Conservation (phyloP, 164 flowering plant species). For the Liriodendron chinense region DNA sequence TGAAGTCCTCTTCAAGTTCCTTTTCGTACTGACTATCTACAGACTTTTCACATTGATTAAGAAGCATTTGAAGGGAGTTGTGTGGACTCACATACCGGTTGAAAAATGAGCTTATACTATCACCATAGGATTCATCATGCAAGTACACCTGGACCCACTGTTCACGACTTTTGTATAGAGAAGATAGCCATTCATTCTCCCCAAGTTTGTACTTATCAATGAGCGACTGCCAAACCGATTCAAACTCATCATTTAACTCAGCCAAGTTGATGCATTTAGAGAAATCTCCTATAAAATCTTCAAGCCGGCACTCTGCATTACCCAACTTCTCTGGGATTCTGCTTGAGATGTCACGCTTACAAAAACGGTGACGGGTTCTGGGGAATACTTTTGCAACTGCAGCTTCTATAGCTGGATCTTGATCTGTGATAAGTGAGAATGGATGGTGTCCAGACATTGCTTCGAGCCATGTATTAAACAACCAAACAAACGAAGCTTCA, state of each 20-base stretch:
- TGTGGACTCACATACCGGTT: slow-evolving; percentile 64
- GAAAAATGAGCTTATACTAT: slow-evolving; percentile 42
- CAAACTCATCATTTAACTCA: slow-evolving; percentile 67
- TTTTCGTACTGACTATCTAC: slow-evolving; percentile 40
- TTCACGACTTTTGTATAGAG: slow-evolving; percentile 43
- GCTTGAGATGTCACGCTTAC: slow-evolving; percentile 56
- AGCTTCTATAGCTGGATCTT: slow-evolving; percentile 41
- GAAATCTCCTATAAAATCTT: slow-evolving; percentile 47
- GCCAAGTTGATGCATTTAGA: slow-evolving; percentile 55
- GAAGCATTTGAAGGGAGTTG: slow-evolving; percentile 42
- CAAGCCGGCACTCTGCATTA: slow-evolving; percentile 35
- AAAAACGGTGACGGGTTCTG: slow-evolving; percentile 44
- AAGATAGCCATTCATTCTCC: slow-evolving; percentile 56
- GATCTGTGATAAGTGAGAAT: slow-evolving; percentile 45
- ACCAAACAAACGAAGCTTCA: slow-evolving; percentile 57
- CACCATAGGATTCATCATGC: slow-evolving; percentile 45
- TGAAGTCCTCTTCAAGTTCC: slow-evolving; percentile 55
- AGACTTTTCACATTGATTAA: slow-evolving; percentile 55
- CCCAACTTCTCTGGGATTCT: slow-evolving; percentile 55
- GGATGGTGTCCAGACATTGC: slow-evolving; percentile 54
- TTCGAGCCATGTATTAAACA: slow-evolving; percentile 58
- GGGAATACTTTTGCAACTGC: slow-evolving; percentile 56
- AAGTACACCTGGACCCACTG: slow-evolving; percentile 61
- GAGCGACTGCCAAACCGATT: slow-evolving; percentile 45
- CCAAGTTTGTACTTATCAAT: slow-evolving; percentile 50